Evolutionary conservation across 2,329 filamentous ascomycete species (phyloP).

Genomic region (Penicillium sp.): DNA sequence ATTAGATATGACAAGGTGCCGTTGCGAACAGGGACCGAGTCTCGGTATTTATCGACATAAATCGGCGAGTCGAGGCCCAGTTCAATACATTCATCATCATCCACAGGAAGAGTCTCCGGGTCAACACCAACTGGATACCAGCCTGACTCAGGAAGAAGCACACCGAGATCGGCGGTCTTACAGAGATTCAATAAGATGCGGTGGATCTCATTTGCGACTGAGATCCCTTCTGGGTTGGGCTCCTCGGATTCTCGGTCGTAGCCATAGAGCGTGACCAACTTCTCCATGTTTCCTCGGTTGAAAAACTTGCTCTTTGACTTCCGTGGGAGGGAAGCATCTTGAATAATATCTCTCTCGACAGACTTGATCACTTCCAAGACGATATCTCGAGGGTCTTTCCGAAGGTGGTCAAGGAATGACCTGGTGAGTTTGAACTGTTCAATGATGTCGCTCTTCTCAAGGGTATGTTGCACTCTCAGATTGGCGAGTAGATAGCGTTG

Average conservation of each 20-base stretch:
- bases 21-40: conserved; percentile 76
- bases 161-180: conserved; percentile 72
- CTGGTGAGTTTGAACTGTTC: conserved; percentile 72
- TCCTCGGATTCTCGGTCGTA: conserved; percentile 55
- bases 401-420: conserved; percentile 75
- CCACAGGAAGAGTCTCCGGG: conserved; percentile 57
- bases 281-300: conserved; percentile 72
- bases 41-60: conserved; percentile 69
- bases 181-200: conserved; percentile 76
- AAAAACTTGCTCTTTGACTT: conserved; percentile 76
- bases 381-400: conserved; percentile 75
- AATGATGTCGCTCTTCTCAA: conserved; percentile 80
- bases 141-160: conserved; percentile 76
- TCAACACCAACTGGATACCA: conserved; percentile 78
- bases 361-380: conserved; percentile 74
- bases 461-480: conserved; percentile 75
- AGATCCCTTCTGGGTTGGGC: conserved; percentile 44
- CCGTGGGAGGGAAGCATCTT: conserved; percentile 73
- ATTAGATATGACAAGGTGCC: conserved; percentile 77
- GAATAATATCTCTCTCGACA: conserved; percentile 71
- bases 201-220: conserved; percentile 72
- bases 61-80: conserved; percentile 71
- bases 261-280: conserved; percentile 73
- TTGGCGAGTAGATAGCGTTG: conserved; percentile 79
- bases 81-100: conserved; percentile 58